These are phyloP conservation scores for Stentor coeruleus DNA, from an alignment of 73 alveolate genomes.

Conservation along the genomic window DNA sequence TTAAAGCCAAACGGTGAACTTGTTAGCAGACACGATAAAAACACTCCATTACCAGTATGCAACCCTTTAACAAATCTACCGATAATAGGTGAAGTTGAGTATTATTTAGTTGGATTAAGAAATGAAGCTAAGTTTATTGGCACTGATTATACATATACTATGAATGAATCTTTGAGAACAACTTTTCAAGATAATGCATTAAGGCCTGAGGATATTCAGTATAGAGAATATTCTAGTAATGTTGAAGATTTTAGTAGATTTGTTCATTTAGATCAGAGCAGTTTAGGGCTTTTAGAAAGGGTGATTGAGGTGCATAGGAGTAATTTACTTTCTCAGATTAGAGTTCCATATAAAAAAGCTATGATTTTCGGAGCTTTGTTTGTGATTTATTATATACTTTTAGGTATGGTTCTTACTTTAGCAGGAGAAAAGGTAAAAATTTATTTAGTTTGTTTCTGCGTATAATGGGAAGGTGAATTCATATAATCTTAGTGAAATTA, in stretches of 20 bases:
- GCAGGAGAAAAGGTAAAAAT: not conserved
- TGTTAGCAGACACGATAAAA: constrained; percentile 38
- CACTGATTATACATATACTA: constrained; percentile 40
- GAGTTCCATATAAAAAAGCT: constrained; percentile 6
- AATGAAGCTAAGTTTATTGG: constrained; percentile 41
- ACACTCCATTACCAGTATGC: constrained; percentile 32
- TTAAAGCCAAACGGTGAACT: constrained; percentile 6
- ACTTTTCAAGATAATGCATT: constrained; percentile 25
- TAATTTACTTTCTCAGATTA: not conserved
- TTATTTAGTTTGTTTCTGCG: constrained; percentile 14
- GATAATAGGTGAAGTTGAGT: constrained; percentile 53
- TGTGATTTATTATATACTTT: not conserved
- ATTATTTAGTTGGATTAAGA: constrained; percentile 4
- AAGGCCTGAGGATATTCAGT: constrained; percentile 22
- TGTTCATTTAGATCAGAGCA: not conserved
- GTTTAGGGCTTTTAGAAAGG: not conserved
- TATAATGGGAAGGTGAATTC: not conserved
- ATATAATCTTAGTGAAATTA: not conserved
- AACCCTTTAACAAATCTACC: constrained; percentile 43
- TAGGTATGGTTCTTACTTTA: not conserved
- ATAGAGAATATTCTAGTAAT: not conserved
- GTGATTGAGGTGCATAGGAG: not conserved
- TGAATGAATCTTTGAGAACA: constrained; percentile 26
- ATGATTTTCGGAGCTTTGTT: not conserved
- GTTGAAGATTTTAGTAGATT: not conserved